Percentiles rank a stretch among this genome's conserved stretches.
These are phyloP conservation scores for Naganishia sp. DNA, from an alignment of 1,284 basidiomycete species.

Conservation along the genomic window DNA sequence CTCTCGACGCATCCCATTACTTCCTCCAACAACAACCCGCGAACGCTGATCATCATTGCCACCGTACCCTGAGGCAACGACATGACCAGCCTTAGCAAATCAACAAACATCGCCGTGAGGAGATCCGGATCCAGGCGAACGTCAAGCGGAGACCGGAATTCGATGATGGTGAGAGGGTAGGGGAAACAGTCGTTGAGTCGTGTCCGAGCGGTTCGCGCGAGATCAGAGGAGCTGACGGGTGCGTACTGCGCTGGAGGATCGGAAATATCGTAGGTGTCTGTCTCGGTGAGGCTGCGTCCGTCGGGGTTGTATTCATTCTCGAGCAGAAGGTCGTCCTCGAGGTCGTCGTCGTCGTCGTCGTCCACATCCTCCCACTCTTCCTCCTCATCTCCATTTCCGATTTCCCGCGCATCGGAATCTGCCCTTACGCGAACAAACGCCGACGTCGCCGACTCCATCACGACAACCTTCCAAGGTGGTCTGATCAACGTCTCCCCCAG, in stretches of 20 bases:
- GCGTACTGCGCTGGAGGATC: not conserved
- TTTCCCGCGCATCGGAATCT: not conserved
- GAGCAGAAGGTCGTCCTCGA: constrained; percentile 1
- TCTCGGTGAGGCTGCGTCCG: not conserved
- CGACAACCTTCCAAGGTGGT: not conserved
- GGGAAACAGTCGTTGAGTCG: not conserved
- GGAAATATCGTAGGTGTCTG: not conserved
- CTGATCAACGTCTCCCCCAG: constrained; percentile 2
- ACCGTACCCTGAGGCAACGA: not conserved
- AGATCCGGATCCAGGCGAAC: not conserved
- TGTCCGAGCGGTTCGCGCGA: not conserved
- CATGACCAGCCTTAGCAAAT: not conserved
- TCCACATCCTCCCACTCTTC: not conserved
- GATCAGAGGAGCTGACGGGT: not conserved
- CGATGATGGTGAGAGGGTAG: not conserved
- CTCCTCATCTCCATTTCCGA: constrained; percentile 1
- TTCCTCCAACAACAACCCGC: not conserved
- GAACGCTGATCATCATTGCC: not conserved
- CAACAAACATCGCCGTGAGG: not conserved
- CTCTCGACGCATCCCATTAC: not conserved
- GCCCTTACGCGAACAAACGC: not conserved
- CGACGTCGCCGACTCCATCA: not conserved
- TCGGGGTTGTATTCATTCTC: constrained; percentile 4
- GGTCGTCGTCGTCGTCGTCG: constrained; percentile 2
- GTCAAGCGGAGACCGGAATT: not conserved